Conservation (phyloP, 2,329 filamentous ascomycete species). For the Fusarium albosuccineum region DNA sequence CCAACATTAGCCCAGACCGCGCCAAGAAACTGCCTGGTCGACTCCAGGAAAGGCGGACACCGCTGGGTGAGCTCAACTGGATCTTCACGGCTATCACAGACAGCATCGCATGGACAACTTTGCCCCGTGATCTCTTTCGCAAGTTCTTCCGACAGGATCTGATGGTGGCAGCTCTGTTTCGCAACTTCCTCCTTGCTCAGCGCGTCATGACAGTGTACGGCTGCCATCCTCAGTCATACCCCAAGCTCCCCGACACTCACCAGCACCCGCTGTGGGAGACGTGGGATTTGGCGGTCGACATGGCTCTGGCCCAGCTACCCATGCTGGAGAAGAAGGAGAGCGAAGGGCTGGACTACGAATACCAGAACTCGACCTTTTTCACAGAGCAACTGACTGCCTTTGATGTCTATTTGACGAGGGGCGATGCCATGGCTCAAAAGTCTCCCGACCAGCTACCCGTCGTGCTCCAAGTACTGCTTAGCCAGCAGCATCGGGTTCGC, state of each 20-base stretch:
- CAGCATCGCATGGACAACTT: slow-evolving; percentile 97
- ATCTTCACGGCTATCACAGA: slow-evolving; percentile 99
- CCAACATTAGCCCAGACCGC: slow-evolving; percentile 79
- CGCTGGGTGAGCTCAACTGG: slow-evolving; percentile 97
- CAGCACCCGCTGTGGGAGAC: slow-evolving; percentile 96
- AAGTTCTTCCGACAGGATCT: slow-evolving; percentile 97
- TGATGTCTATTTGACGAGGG: slow-evolving; percentile 90
- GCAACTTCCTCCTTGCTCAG: slow-evolving; percentile 95
- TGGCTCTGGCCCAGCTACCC: slow-evolving; percentile 90
- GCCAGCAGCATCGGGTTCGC: slow-evolving; percentile 91
- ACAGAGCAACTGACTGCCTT: slow-evolving; percentile 97
- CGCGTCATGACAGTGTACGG: slow-evolving; percentile 97
- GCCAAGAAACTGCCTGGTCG: slow-evolving; percentile 91
- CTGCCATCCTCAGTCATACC: slow-evolving; percentile 93
- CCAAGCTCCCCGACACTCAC: slow-evolving; percentile 92
- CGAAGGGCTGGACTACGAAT: slow-evolving; percentile 85
- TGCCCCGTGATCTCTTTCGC: slow-evolving; percentile 91
- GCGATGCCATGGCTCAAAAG: slow-evolving; percentile 83
- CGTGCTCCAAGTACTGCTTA: slow-evolving; percentile 93
- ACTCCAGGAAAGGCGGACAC: slow-evolving; percentile 91
- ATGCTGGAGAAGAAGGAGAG: slow-evolving; percentile 83
- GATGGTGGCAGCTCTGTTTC: slow-evolving; percentile 98
- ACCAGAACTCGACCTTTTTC: slow-evolving; percentile 95
- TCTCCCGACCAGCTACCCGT: slow-evolving; percentile 96
- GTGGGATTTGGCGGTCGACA: slow-evolving; percentile 97